Base-by-base conservation (phyloP, 1,284 basidiomycete genomes). In the Mycosarcoma mackinlayi region DNA sequence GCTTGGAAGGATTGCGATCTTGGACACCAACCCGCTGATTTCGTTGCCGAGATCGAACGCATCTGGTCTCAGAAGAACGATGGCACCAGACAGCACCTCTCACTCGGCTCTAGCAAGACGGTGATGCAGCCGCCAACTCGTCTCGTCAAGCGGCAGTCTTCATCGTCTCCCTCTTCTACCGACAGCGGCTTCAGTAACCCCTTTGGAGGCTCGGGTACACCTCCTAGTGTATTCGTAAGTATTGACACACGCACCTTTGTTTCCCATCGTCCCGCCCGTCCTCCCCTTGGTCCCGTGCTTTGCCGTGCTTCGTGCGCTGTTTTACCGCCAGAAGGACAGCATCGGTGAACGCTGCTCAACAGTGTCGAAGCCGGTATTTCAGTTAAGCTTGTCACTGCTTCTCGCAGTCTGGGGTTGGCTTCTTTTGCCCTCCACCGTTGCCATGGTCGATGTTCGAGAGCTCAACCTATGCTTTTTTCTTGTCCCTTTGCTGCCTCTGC, bases 191-290 rank as follows among this genome's bases (percentile, higher is more conserved):
- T 53, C 44, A 50, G 21, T 38, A 63, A 55, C 31, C 51, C 47
- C 21, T 55, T 56, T 38, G 39, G 44, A 4, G 61, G 59, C 11
- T 70, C 66, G 1, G 47, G 60, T 25, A 68, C 74, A n/a, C 74
- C 76, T 3, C 66, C 76, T 8, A 76, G 73, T 51, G 74, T 76
- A 24, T 78, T 78, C 51, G 74, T 77, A 70, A 77, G 75, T 77
- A 35, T 18, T 13, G 2, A n/a, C 9, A 21, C 2, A n/a, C 38
- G 21, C 27, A 14, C 23, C 30, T 9, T 10, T 27, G 10, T 11
- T 11, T n/a, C 9, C 30, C n/a, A 0, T 18, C 42, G 8, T 54
- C 27, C 11, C 30, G 8, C 1, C 25, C 42, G 14, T 40, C n/a
- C 31, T 18, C 16, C 19, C 37, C 6, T 30, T 42, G 2, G 19